Percentiles rank a stretch among this genome's conserved stretches.
Evolutionary conservation across 2,329 filamentous ascomycete species (phyloP).

Genomic region (Hypoxylon sp.): DNA sequence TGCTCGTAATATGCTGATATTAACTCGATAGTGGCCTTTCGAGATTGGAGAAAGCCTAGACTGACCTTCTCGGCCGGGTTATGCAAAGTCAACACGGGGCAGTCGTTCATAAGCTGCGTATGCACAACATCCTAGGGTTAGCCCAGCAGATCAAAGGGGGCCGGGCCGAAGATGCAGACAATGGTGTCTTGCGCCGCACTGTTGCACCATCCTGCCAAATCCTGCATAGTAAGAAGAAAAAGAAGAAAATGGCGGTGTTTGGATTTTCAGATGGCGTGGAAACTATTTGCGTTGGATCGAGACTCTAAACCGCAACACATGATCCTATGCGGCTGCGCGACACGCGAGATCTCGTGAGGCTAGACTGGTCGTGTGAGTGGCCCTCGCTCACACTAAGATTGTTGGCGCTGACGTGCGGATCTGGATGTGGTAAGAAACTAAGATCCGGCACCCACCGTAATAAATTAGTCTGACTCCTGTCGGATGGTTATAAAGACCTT

Average conservation of each 20-base stretch:
- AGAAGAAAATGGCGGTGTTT: neutral
- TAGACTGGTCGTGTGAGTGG: conserved; percentile 32
- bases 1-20: conserved; percentile 16
- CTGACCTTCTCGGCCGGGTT: conserved; percentile 20
- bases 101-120: conserved; percentile 35
- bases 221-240: conserved; percentile 31
- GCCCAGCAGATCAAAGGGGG: conserved; percentile 38
- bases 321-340: conserved; percentile 44
- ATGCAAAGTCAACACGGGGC: conserved; percentile 27
- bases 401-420: conserved; percentile 25
- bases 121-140: conserved; percentile 40
- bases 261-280: conserved; percentile 20
- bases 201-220: conserved; percentile 41
- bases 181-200: conserved; percentile 39
- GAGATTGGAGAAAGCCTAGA: conserved; percentile 26
- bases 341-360: conserved; percentile 39
- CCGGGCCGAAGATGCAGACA: conserved; percentile 44
- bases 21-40: conserved; percentile 8
- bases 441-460: conserved; percentile 39
- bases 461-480: conserved; percentile 28
- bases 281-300: conserved; percentile 26
- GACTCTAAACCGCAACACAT: conserved; percentile 31
- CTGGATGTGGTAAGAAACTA: conserved; percentile 29
- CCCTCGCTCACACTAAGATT: conserved; percentile 1
- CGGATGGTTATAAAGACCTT: conserved; percentile 29